Percentiles rank a stretch among this genome's conserved stretches.
Evolutionary conservation across 345 rosid species (phyloP).

Genomic region (Arabidopsis arenosa): DNA sequence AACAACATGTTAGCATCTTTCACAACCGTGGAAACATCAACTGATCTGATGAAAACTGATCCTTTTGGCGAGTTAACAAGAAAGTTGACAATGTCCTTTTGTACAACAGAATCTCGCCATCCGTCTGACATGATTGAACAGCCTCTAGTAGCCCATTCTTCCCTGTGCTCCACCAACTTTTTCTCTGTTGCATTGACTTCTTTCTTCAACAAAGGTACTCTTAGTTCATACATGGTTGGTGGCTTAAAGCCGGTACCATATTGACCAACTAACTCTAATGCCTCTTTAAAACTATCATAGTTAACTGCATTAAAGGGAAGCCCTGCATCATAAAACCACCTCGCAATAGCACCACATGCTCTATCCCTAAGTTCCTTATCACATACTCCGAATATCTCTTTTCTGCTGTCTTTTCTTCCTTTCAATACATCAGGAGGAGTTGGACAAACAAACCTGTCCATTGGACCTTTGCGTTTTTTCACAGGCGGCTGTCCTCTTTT

Average conservation of each 20-base stretch:
- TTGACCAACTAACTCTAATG: not conserved
- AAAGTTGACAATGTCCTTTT: slow-evolving; percentile 11
- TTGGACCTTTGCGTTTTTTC: not conserved
- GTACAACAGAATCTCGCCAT: not conserved
- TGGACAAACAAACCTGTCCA: not conserved
- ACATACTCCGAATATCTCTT: no score
- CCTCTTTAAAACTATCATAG: not conserved
- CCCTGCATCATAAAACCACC: not conserved
- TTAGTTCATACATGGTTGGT: not conserved
- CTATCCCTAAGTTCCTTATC: not conserved
- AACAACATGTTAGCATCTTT: not conserved
- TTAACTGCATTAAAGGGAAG: not conserved
- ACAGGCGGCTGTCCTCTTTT: not conserved
- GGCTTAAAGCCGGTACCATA: not conserved
- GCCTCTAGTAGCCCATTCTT: not conserved
- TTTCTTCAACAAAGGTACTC: not conserved
- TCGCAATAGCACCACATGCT: not conserved
- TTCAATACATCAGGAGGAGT: not conserved
- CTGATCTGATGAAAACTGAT: not conserved
- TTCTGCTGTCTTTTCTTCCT: not conserved
- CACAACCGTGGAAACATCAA: not conserved
- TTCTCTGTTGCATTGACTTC: not conserved
- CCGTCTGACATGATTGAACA: slow-evolving; percentile 17
- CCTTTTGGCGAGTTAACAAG: not conserved
- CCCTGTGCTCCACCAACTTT: not conserved